Conservation (phyloP, 2,329 filamentous ascomycete genomes). For the Diaporthe vaccinii region DNA sequence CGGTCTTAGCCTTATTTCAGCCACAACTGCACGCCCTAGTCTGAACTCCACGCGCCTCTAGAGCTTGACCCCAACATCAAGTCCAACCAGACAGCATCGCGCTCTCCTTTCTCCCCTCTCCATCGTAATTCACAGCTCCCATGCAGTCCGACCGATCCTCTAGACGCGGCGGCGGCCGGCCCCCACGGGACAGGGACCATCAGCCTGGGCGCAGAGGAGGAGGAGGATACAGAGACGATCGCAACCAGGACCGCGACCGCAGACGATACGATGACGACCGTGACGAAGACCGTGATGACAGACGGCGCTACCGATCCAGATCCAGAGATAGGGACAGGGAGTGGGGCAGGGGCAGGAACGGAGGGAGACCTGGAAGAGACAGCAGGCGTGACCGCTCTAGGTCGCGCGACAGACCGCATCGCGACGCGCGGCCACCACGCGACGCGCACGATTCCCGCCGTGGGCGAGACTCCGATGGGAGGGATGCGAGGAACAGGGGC, state of each 20-base stretch:
- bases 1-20: conserved; percentile 35
- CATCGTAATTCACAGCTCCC: background rate
- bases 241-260: conserved; percentile 55
- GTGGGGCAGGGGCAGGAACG: conserved; percentile 54
- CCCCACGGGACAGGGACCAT: conserved; percentile 40
- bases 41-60: conserved; percentile 1
- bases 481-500: conserved; percentile 26
- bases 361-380: conserved; percentile 40
- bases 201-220: conserved; percentile 48
- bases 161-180: conserved; percentile 33
- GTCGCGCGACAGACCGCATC: conserved; percentile 47
- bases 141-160: conserved; percentile 34
- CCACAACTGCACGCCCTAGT: conserved; percentile 27
- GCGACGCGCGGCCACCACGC: conserved; percentile 42
- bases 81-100: background rate
- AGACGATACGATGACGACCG: conserved; percentile 46
- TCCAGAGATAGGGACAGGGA: conserved; percentile 46
- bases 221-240: conserved; percentile 47
- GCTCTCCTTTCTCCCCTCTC: background rate
- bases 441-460: conserved; percentile 35
- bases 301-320: conserved; percentile 43
- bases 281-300: conserved; percentile 51
- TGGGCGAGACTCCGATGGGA: conserved; percentile 31
- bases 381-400: conserved; percentile 36
- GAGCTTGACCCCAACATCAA: background rate